phyloP scores from a whole-genome alignment of 2,329 filamentous ascomycete genomes.

The Zopfia rhizophila region DNA sequence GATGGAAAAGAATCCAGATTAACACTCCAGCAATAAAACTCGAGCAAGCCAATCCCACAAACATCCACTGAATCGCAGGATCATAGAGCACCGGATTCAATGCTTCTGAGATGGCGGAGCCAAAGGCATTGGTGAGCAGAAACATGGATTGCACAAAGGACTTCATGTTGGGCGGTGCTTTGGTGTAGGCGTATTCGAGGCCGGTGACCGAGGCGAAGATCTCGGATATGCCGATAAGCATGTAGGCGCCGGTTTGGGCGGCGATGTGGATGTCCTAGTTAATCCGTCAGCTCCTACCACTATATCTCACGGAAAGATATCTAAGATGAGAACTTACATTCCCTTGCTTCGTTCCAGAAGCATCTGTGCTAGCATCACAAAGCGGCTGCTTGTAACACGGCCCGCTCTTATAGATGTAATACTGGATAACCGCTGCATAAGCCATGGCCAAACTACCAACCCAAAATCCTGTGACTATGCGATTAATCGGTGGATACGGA shows the following conservation, averaged over 20 bases:
- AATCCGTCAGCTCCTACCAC: constrained; percentile 3
- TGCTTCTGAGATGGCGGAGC: constrained; percentile 70
- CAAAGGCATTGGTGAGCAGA: constrained; percentile 70
- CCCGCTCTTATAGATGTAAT: constrained; percentile 65
- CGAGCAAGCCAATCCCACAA: constrained; percentile 43
- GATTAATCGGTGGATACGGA: constrained; percentile 62
- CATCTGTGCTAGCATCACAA: constrained; percentile 42
- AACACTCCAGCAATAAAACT: constrained; percentile 44
- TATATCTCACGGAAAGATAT: neutral
- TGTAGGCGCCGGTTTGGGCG: constrained; percentile 58
- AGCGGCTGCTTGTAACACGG: constrained; percentile 62
- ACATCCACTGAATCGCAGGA: constrained; percentile 74
- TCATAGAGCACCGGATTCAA: constrained; percentile 70
- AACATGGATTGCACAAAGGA: constrained; percentile 64
- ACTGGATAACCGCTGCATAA: constrained; percentile 68
- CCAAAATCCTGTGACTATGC: constrained; percentile 64
- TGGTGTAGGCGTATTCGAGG: constrained; percentile 61
- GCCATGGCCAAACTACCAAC: constrained; percentile 63
- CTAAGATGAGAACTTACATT: constrained; percentile 28
- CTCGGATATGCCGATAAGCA: constrained; percentile 59
- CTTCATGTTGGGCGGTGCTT: constrained; percentile 60
- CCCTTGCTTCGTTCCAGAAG: constrained; percentile 42
- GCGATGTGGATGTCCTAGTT: constrained; percentile 56
- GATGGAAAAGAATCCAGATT: constrained; percentile 52
- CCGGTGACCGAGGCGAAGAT: constrained; percentile 61